A percentile compares a stretch with the other conserved stretches of the same genome.
Evolutionary conservation across 1,139 yeast genomes (phyloP).

Genomic region (Nadsonia commutata): DNA sequence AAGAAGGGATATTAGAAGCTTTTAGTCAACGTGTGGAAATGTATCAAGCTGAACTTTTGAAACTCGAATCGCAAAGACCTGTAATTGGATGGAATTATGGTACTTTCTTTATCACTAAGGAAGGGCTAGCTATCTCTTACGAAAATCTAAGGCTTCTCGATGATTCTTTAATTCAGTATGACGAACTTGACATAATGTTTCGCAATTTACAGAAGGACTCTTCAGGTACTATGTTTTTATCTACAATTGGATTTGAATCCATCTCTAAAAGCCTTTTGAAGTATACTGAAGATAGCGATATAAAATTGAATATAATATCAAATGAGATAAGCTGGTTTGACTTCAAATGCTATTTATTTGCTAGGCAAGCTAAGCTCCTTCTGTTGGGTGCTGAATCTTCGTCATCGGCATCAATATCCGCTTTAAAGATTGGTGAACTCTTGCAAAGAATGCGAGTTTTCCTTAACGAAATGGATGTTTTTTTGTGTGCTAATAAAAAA

Average conservation of each 20-base stretch:
- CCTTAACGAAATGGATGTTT: conserved; percentile 27
- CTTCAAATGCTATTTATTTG: conserved; percentile 27
- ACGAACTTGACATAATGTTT: conserved; percentile 24
- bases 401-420: conserved; percentile 26
- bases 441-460: conserved; percentile 25
- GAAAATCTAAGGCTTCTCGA: conserved; percentile 40
- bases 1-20: conserved; percentile 39
- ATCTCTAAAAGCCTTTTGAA: conserved; percentile 7
- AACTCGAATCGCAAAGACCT: conserved; percentile 20
- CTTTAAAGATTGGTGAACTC: conserved; percentile 19
- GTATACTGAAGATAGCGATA: conserved; percentile 11
- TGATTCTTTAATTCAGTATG: conserved; percentile 39
- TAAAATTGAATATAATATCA: conserved; percentile 24
- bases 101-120: conserved; percentile 30
- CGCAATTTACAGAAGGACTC: conserved; percentile 13
- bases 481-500: conserved; percentile 16
- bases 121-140: conserved; percentile 31
- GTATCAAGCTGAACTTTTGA: conserved; percentile 26
- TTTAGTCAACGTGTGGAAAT: conserved; percentile 36
- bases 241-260: conserved; percentile 19
- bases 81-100: conserved; percentile 32
- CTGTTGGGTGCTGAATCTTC: conserved; percentile 18
- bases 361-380: conserved; percentile 27
- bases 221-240: conserved; percentile 15
- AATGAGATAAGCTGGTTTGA: conserved; percentile 28